phyloP scores from a whole-genome alignment of 352 stramenopile species.

The Globisporangium lucens region DNA sequence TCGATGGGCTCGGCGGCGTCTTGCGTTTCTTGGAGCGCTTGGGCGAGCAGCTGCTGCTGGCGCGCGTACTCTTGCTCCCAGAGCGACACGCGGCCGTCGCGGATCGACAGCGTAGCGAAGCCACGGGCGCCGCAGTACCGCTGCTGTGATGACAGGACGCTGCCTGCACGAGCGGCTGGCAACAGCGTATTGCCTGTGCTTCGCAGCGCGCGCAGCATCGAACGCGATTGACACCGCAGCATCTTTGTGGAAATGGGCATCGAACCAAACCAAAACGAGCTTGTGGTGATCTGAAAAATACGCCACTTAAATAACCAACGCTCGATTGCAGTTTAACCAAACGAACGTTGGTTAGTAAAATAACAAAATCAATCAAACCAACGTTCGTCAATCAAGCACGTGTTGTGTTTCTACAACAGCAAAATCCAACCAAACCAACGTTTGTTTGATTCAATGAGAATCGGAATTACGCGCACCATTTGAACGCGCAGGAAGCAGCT shows the following conservation, averaged over 20 bases:
- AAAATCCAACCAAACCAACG: too few species aligned
- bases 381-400: not conserved
- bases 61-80: conserved; percentile 57
- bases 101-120: conserved; percentile 31
- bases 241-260: not conserved
- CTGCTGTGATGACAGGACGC: not conserved
- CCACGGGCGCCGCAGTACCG: not conserved
- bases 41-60: conserved; percentile 29
- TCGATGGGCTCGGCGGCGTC: conserved; percentile 34
- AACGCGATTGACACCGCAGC: not conserved
- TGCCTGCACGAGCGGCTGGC: not conserved
- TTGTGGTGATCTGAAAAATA: not conserved
- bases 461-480: not conserved
- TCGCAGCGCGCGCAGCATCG: not conserved
- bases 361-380: not conserved
- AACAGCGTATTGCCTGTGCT: not conserved
- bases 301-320: not conserved
- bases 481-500: not conserved
- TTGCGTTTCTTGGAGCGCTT: conserved; percentile 10
- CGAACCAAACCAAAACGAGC: not conserved
- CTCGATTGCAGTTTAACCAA: not conserved
- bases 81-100: conserved; percentile 39
- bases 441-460: conserved; percentile 1
- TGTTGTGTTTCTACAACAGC: too few species aligned
- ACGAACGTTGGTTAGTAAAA: not conserved